Evolutionary conservation across 768 basidiomycete genomes (phyloP), one percentile per base, ranked within the genome.

Genomic region (Amanita phalloides): DNA sequence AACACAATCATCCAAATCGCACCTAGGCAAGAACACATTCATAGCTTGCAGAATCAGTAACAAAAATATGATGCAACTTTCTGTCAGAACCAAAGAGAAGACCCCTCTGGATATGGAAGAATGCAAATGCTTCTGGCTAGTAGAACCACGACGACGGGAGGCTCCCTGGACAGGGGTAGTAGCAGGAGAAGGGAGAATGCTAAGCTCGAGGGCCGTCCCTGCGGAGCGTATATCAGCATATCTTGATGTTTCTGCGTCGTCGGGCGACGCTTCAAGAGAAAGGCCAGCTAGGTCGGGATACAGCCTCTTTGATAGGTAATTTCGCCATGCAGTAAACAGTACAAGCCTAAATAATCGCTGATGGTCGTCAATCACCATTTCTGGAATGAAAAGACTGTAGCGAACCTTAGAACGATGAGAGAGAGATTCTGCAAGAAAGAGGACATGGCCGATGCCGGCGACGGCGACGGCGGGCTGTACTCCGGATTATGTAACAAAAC

Each of bases 71-170:
- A 78, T 76, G 55, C 81, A 83, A 48, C 82, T 79, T 65, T 90
- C 90, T 1, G 84, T 76, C 62, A 90, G 87, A 58, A 81, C 83
- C 30, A 79, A 65, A 0, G 86, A 76, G 58, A 92, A 90, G 6
- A 81, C 62, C 0, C 67, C 70, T 39, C 82, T 68, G 0, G 88
- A 73, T 0, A 87, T 60, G 3, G 64, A 62, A 0, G 82, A 78
- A 56, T 88, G 84, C 41, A 76, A 64, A 30, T 56, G 60, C 10
- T 58, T 45, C 11, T 45, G 43, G 20, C 25, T 37, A 23, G 48
- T 60, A 49, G 46, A 63, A 60, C 5, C 53, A 53, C 7, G 55
- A 21, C 13, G 54, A 44, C 26, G 57, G 56, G 51, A 57, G 49
- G 23, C 51, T 39, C 28, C 60, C 57, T 54, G 56, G 58, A 45